Percentiles rank a stretch among this genome's conserved stretches.
Conservation (phyloP, 1,139 yeast species). For the Yamadazyma atmosphaerica region DNA sequence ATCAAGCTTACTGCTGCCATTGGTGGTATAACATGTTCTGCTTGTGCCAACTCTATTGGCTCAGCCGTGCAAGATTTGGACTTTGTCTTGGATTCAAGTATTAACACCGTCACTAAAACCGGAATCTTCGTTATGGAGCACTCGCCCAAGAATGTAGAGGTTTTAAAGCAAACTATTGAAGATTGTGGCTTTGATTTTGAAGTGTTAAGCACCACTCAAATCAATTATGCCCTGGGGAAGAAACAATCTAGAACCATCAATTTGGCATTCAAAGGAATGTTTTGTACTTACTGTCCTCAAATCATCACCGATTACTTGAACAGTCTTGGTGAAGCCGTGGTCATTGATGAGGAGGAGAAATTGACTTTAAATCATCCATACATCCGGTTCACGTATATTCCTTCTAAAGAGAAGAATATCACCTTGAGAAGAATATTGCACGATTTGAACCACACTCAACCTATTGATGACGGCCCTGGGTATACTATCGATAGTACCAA, state of each 20-base stretch:
- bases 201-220: constrained; percentile 34
- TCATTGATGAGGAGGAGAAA: constrained; percentile 56
- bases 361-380: constrained; percentile 56
- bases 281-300: constrained; percentile 68
- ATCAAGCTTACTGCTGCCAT: constrained; percentile 59
- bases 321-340: constrained; percentile 57
- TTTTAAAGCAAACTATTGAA: constrained; percentile 52
- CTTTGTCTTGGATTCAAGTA: constrained; percentile 52
- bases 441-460: constrained; percentile 48
- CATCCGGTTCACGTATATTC: constrained; percentile 64
- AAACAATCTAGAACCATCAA: constrained; percentile 55
- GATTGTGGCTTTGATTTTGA: constrained; percentile 69
- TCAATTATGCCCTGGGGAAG: constrained; percentile 48
- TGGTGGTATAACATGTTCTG: constrained; percentile 76
- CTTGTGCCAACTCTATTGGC: constrained; percentile 61
- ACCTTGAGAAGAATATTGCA: constrained; percentile 55
- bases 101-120: constrained; percentile 59
- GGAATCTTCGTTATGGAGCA: constrained; percentile 59
- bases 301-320: constrained; percentile 49
- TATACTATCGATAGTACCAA: constrained; percentile 23
- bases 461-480: constrained; percentile 23
- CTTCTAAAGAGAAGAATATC: constrained; percentile 44
- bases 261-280: constrained; percentile 66
- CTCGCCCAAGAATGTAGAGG: constrained; percentile 27
- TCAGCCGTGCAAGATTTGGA: constrained; percentile 51